Conservation (phyloP, 192 early-diverging fungal species). For the Mortierella alpina region DNA sequence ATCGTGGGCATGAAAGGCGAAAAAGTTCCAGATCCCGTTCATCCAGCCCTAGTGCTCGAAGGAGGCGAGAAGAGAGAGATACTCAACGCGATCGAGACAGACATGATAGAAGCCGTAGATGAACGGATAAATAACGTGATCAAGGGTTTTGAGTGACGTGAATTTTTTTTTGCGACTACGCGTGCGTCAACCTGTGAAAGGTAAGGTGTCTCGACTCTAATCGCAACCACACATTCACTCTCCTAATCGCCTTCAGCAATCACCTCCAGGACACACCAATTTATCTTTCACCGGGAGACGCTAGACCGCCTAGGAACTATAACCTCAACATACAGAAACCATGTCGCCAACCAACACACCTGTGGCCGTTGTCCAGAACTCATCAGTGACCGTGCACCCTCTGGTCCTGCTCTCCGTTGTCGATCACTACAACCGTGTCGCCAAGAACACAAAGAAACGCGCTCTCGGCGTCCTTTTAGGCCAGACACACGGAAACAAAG, state of each 20-base stretch:
- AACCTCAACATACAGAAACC: no score
- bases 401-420: conserved; percentile 98
- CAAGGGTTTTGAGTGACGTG: no score
- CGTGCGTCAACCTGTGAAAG: no score
- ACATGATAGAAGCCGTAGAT: no score
- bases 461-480: conserved; percentile 97
- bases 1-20: not conserved
- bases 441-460: conserved; percentile 93
- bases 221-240: no score
- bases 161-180: no score
- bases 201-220: no score
- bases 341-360: conserved; percentile 45
- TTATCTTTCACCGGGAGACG: no score
- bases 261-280: no score
- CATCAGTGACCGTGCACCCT: conserved; percentile 91
- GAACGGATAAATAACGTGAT: no score
- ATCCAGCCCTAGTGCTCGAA: conserved; percentile 18
- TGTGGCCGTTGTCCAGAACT: conserved; percentile 56
- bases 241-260: no score
- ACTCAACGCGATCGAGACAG: conserved; percentile 15
- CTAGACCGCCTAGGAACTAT: no score
- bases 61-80: conserved; percentile 9
- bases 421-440: conserved; percentile 98
- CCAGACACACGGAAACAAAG: conserved; percentile 84
- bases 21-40: conserved; percentile 30